Base-by-base conservation (phyloP, 192 early-diverging fungal genomes). In the Podochytrium sp. region DNA sequence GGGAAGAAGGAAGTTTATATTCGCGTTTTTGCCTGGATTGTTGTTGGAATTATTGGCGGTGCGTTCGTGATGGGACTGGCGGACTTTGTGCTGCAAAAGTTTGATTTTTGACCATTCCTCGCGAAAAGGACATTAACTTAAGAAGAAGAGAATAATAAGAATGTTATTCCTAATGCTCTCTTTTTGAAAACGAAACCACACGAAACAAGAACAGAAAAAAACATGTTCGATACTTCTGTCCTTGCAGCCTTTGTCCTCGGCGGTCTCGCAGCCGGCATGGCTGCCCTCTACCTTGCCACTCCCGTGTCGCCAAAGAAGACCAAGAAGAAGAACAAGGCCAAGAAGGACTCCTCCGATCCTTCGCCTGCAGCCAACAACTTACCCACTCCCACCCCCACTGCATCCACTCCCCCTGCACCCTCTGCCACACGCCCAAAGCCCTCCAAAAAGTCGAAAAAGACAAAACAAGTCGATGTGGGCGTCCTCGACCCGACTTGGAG, bases 11-110 rank as follows among this genome's bases (percentile, higher is more conserved):
- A 63, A 23, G 39, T 75, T 0, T 32, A 58, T 0, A 56, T 75
- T 4, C 42, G 73, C 18, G 73, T 75, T 14, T 32, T 16, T 6
- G 62, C 63, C 16, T 75, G 73, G 73, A 66, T 43, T n/a, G n/a
- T 43, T 16, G 38, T 75, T n/a, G 73, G 73, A 10, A 39, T 52
- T 18, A 18, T 75, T 33, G 61, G 38, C 2, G 73, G 73, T 2
- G 64, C 7, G n/a, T 30, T 29, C 7, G 73, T 75, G 0, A 64
- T 73, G 72, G 42, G 6, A 30, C 30, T 5, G 16, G 41, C 72
- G 14, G 72, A 65, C 33, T 51, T 64, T 23, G 38, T 73, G 12
- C 32, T 61, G 29, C 23, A 51, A 35, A 2, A 18, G 23, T 53
- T 69, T 65, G 42, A 39, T n/a, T 65, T 65, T 23, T 65, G 27